Percentiles rank a stretch among this genome's conserved stretches.
phyloP scores from a whole-genome alignment of 306 rosid genomes.

The Corylus americana region DNA sequence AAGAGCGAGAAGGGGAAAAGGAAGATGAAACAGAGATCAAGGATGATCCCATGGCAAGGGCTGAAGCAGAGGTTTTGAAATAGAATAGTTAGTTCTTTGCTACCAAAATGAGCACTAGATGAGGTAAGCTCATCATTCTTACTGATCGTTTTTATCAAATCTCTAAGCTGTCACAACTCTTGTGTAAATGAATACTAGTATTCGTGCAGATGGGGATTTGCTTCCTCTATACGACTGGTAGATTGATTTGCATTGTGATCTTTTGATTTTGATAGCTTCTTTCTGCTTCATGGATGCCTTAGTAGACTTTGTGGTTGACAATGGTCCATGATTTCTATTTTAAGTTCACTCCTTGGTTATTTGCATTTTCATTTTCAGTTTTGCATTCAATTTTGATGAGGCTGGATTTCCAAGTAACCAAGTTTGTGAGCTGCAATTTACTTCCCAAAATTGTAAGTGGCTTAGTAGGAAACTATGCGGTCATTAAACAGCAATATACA shows the following conservation, averaged over 20 bases:
- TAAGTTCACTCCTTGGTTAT: not conserved
- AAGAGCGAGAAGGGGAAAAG: conserved; percentile 82
- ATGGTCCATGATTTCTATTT: not conserved
- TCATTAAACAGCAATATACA: not conserved
- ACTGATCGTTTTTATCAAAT: not conserved
- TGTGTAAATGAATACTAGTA: not conserved
- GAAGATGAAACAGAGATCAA: conserved; percentile 66
- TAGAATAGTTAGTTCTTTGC: conserved; percentile 25
- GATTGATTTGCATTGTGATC: not conserved
- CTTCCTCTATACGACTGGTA: not conserved
- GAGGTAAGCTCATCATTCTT: not conserved
- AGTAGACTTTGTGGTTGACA: too few species aligned
- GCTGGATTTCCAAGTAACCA: not conserved
- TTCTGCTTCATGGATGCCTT: not conserved
- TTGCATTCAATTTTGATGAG: not conserved
- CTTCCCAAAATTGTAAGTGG: not conserved
- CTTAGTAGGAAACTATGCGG: not conserved
- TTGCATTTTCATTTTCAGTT: not conserved
- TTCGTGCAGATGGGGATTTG: not conserved
- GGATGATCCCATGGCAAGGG: conserved; percentile 82
- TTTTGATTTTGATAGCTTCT: conserved; percentile 1
- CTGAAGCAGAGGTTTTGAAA: conserved; percentile 70
- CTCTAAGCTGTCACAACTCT: conserved; percentile 1
- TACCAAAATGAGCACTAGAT: conserved; percentile 4
- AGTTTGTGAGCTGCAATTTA: not conserved